A percentile compares a stretch with the other conserved stretches of the same genome.
Conservation (phyloP, 805 yeast species). For the Spathaspora girioi region DNA sequence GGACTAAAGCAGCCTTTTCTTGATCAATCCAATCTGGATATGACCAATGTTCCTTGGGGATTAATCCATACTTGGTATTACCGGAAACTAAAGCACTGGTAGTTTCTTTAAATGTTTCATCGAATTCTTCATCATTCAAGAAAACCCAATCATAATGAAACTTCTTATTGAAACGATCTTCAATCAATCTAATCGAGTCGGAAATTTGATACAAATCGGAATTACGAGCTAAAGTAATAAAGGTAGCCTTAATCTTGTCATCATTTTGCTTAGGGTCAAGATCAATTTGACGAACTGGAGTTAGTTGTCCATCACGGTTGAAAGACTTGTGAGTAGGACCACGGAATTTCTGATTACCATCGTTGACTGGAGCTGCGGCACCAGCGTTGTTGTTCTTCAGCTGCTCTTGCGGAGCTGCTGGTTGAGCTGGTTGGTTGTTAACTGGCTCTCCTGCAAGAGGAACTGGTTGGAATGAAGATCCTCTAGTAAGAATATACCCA, state of each 20-base stretch:
- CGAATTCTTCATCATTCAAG: conserved; percentile 79
- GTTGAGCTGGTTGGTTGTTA: not conserved
- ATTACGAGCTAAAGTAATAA: conserved; percentile 77
- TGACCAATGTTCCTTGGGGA: conserved; percentile 82
- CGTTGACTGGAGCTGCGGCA: not conserved
- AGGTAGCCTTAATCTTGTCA: conserved; percentile 62
- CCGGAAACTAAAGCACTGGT: conserved; percentile 73
- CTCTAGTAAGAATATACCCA: conserved; percentile 35
- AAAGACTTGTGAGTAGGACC: conserved; percentile 9
- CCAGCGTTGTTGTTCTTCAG: not conserved
- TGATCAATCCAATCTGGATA: conserved; percentile 79
- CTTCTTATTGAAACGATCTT: conserved; percentile 79
- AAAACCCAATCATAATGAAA: conserved; percentile 93
- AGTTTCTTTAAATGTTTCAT: conserved; percentile 69
- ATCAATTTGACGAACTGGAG: conserved; percentile 7
- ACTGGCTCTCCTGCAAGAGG: not conserved
- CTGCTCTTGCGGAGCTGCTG: not conserved
- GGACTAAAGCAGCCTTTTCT: conserved; percentile 59
- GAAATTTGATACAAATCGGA: conserved; percentile 57
- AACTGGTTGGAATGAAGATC: conserved; percentile 17
- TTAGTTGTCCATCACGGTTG: conserved; percentile 3
- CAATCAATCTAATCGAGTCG: conserved; percentile 69
- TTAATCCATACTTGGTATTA: conserved; percentile 65
- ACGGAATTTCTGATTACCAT: not conserved
- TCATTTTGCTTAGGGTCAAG: conserved; percentile 3